phyloP scores from a whole-genome alignment of 1,139 yeast genomes.

The Pichia sp. region DNA sequence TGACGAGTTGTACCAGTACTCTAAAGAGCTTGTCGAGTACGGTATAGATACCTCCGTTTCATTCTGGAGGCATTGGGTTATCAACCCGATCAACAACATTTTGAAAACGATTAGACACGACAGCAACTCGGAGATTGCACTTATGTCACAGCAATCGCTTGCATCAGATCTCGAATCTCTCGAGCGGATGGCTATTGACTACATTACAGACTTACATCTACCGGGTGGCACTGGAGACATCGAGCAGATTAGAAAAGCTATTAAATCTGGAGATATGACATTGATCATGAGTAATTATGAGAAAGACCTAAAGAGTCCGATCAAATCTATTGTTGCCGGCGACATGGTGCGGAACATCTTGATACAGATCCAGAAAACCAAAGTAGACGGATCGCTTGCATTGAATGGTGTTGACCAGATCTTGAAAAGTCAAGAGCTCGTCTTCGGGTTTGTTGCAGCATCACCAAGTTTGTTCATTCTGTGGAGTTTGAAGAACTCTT shows the following conservation, averaged over 20 bases:
- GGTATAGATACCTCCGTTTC: conserved; percentile 62
- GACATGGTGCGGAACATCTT: conserved; percentile 69
- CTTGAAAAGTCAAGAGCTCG: conserved; percentile 84
- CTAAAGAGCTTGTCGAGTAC: conserved; percentile 34
- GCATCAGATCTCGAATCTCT: conserved; percentile 74
- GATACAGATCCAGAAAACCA: conserved; percentile 89
- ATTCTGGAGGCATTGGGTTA: conserved; percentile 76
- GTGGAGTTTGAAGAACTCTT: conserved; percentile 38
- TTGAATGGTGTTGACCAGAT: conserved; percentile 86
- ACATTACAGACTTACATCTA: conserved; percentile 43
- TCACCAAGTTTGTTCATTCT: conserved; percentile 71
- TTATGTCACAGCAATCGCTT: conserved; percentile 76
- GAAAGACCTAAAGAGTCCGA: conserved; percentile 64
- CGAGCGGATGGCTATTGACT: conserved; percentile 83
- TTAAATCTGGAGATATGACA: conserved; percentile 42
- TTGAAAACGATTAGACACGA: conserved; percentile 80
- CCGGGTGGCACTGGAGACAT: conserved; percentile 29
- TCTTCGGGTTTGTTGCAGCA: conserved; percentile 86
- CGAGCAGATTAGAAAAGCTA: conserved; percentile 38
- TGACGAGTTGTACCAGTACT: conserved; percentile 4
- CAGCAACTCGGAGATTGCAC: conserved; percentile 62
- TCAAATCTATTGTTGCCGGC: conserved; percentile 62
- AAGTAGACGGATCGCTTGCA: conserved; percentile 91
- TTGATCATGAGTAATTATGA: conserved; percentile 79
- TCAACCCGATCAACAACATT: conserved; percentile 72